A percentile compares a stretch with the other conserved stretches of the same genome.
Evolutionary conservation across 371 early-diverging fungal genomes (phyloP).

Genomic region (Phascolomyces articulosus): DNA sequence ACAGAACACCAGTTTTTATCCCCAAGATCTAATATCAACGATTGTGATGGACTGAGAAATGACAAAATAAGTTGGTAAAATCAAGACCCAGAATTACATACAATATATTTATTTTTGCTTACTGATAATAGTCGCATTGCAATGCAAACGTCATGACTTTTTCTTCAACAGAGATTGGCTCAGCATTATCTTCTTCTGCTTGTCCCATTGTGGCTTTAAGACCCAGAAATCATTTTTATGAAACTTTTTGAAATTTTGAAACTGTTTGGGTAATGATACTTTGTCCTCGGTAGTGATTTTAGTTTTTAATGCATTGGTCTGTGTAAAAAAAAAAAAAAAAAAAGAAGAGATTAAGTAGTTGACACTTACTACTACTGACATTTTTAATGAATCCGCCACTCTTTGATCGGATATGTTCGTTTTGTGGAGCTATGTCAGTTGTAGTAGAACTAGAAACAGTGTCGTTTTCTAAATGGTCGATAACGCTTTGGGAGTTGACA

Average conservation of each 20-base stretch:
- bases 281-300: too few species aligned
- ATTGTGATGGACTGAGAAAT: background rate
- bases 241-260: background rate
- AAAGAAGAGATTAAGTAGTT: too few species aligned
- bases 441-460: too few species aligned
- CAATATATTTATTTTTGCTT: background rate
- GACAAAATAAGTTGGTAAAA: background rate
- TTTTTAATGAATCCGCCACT: too few species aligned
- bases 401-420: too few species aligned
- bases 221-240: slow-evolving; percentile 1
- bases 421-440: too few species aligned
- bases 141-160: slow-evolving; percentile 7
- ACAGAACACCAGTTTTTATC: background rate
- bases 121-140: slow-evolving; percentile 7
- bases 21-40: slow-evolving; percentile 2
- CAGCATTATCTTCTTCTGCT: background rate
- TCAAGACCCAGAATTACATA: background rate
- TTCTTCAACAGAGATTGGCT: slow-evolving; percentile 6
- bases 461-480: too few species aligned
- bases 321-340: too few species aligned
- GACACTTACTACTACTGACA: too few species aligned
- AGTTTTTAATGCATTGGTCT: too few species aligned
- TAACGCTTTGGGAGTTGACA: too few species aligned
- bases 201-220: background rate
- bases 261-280: background rate